These are phyloP conservation scores for Balakata baccata DNA, from an alignment of 345 rosid species.

Conservation along the genomic window DNA sequence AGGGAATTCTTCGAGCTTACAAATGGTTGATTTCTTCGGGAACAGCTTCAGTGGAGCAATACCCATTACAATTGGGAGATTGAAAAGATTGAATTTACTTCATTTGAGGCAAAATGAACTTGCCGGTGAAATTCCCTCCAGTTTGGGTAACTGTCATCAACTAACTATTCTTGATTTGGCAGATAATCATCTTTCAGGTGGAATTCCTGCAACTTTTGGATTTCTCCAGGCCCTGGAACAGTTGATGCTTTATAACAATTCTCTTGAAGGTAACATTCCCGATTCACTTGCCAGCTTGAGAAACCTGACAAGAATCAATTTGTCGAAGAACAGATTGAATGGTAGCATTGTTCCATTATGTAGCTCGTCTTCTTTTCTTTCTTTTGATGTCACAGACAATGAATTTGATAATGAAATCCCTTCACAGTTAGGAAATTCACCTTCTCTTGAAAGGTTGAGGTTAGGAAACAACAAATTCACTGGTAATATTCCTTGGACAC, in stretches of 20 bases:
- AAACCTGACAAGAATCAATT: conserved; percentile 82
- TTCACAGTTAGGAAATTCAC: conserved; percentile 67
- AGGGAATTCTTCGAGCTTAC: conserved; percentile 71
- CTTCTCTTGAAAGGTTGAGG: conserved; percentile 71
- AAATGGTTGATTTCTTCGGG: conserved; percentile 76
- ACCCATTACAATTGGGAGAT: conserved; percentile 54
- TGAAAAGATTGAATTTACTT: conserved; percentile 55
- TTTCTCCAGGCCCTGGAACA: conserved; percentile 51
- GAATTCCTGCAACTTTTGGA: conserved; percentile 58
- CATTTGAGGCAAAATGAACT: conserved; percentile 83
- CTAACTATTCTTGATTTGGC: conserved; percentile 80
- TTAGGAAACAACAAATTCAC: conserved; percentile 68
- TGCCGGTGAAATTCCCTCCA: conserved; percentile 59
- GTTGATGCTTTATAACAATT: conserved; percentile 91
- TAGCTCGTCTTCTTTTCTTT: conserved; percentile 61
- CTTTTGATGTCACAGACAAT: conserved; percentile 81
- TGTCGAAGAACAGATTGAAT: conserved; percentile 62
- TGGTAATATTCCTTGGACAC: conserved; percentile 74
- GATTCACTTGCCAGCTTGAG: conserved; percentile 47
- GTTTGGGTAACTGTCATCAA: conserved; percentile 67
- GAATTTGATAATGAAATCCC: conserved; percentile 65
- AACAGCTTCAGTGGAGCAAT: conserved; percentile 70
- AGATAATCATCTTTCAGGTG: conserved; percentile 67
- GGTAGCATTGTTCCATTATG: conserved; percentile 68
- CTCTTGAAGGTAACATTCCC: conserved; percentile 72